Base-by-base conservation (phyloP, 257 asterid genomes). In the Solanum dulcamara region DNA sequence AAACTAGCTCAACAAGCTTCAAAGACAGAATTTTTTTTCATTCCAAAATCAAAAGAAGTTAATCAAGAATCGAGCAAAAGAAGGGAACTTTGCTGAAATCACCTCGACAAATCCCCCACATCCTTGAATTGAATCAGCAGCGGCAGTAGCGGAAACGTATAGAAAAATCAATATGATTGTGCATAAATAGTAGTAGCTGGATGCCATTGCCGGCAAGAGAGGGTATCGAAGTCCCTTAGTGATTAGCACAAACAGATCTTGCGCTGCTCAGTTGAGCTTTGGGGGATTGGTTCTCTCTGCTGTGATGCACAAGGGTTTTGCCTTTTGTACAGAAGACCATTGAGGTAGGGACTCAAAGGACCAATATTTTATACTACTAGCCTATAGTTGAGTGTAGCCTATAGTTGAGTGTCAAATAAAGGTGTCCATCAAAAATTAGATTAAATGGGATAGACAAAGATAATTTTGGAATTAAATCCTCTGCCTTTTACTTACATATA, bases 71-170 rank as follows among this genome's bases (percentile, higher is more conserved):
- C 28, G 20, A 35, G 24, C 7, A 33, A 17, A 33, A 9, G 44
- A 22, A 33, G 15, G 12, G 13, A 66, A 66, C 13, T 64, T 30
- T 13, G 40, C 30, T 64, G 40, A 64, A 84, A 68, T 46, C 22
- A 94, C 99, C 99, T 93, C 99, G 35, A 96, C 93, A 87, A 96
- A 96, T 89, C 99, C 99, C 40, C 99, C 99, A 85, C 99, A 96
- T 88, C 99, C 99, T 88, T 91, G 96, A 85, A 96, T 93, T 35
- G 96, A 88, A 94, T 96, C 95, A 42, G 97, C 92, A 79, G 74
- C 62, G 70, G 85, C 92, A 60, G 66, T 83, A 33, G 90, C 5
- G n/a, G 86, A 33, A 46, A 66, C 48, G 3, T 55, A 67, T 30
- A 83, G 81, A 46, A 72, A 10, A 46, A 77, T 48, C 18, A 33